phyloP scores from a whole-genome alignment of 768 basidiomycete genomes.

The Agaricus sinodeliciosus region DNA sequence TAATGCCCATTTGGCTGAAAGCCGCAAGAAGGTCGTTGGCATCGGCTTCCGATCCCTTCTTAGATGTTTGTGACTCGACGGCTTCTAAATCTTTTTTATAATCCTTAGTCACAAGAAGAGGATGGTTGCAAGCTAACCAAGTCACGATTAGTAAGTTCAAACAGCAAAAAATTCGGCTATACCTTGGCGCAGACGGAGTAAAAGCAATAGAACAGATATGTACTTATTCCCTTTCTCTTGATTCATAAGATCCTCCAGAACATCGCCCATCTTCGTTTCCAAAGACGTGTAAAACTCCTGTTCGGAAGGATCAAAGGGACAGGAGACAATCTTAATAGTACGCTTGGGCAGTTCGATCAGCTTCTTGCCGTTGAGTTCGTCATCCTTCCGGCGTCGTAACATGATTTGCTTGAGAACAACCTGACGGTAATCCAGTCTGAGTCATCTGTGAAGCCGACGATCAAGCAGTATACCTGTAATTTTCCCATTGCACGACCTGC shows the following conservation, averaged over 20 bases:
- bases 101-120: conserved; percentile 72
- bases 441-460: background rate
- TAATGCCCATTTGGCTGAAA: conserved; percentile 65
- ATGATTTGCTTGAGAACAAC: conserved; percentile 81
- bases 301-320: conserved; percentile 74
- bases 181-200: conserved; percentile 90
- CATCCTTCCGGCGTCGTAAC: conserved; percentile 81
- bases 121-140: conserved; percentile 83
- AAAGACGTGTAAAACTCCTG: conserved; percentile 71
- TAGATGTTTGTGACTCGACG: conserved; percentile 54
- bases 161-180: conserved; percentile 13
- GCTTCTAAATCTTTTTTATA: conserved; percentile 71
- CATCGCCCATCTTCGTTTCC: conserved; percentile 57
- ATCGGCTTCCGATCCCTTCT: conserved; percentile 47
- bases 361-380: conserved; percentile 68
- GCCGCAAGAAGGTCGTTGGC: conserved; percentile 72
- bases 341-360: conserved; percentile 78
- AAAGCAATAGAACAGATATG: conserved; percentile 61
- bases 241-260: conserved; percentile 62
- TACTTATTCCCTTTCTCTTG: conserved; percentile 53
- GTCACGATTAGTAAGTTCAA: background rate
- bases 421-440: conserved; percentile 23
- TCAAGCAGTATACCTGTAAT: conserved; percentile 50
- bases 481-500: conserved; percentile 73
- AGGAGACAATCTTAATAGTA: conserved; percentile 62